Base-by-base conservation (phyloP, 495 filamentous ascomycete species). In the Diplogelasinospora grovesii region DNA sequence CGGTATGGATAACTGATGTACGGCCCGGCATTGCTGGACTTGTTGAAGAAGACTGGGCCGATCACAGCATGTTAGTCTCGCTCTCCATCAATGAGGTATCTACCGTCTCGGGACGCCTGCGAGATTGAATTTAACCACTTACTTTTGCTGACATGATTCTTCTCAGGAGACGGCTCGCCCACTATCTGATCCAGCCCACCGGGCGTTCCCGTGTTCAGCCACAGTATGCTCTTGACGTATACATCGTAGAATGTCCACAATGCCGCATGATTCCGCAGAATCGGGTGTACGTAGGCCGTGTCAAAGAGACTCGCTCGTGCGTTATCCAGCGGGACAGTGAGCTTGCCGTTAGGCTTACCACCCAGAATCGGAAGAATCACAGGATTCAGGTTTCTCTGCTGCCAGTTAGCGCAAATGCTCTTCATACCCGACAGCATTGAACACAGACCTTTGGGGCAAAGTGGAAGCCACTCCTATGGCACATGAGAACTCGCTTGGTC, bases 231-330 rank as follows among this genome's bases (percentile, higher is more conserved):
- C 32, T 61, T 58, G 29, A 65, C 60, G 16, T 61, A 64, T 22
- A 40, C 43, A 32, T 68, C 57, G 48, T 68, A 70, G 34, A 60
- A 61, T 14, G 53, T 52, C 65, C 65, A 68, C 4, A 60, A 47
- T 7, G 64, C 49, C 38, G 56, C 48, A n/a, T 53, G 57, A 36
- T 57, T 46, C 4, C 58, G 45, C 0, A 71, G 52, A 22, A 61
- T 48, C 5, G 59, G 66, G 37, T 72, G 69, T 9, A 72, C 65
- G 38, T 72, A 72, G 4, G 66, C 54, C 0, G 66, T 69, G 41
- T 72, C 69, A 41, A 72, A 70, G n/a, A 72, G 48, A 31, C 58
- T 63, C 7, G 65, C 65, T 18, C 63, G 60, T 15, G 57, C 53
- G 8, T 58, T 61, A 43, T 72, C 68, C 2, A 67, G 49, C 0